Conservation (phyloP, 345 rosid species). For the Eucalyptus sp. region DNA sequence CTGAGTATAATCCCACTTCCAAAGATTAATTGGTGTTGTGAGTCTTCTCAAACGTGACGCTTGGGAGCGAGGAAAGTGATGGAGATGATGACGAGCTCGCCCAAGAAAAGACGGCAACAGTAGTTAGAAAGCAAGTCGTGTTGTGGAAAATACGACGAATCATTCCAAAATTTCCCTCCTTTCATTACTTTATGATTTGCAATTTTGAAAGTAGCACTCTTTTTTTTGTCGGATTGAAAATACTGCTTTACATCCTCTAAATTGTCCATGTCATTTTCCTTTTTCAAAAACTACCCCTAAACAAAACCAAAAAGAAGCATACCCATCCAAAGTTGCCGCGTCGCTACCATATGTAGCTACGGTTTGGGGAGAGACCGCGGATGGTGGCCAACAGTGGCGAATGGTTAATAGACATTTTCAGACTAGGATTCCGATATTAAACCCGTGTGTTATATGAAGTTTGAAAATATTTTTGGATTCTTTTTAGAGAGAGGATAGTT, state of each 20-base stretch:
- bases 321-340: neutral
- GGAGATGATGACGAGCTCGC: neutral
- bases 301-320: neutral
- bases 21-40: neutral
- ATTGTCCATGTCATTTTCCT: neutral
- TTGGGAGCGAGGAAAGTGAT: neutral
- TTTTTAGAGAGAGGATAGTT: neutral
- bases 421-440: neutral
- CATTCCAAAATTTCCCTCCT: neutral
- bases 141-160: neutral
- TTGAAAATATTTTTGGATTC: neutral
- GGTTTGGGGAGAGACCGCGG: neutral
- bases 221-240: neutral
- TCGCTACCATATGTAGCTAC: neutral
- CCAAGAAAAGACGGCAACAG: neutral
- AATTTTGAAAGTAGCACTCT: neutral
- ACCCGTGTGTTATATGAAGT: neutral
- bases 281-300: neutral
- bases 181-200: neutral
- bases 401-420: neutral
- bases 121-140: neutral
- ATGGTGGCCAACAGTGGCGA: neutral
- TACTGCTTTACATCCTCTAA: neutral
- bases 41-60: neutral
- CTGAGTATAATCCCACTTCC: neutral